phyloP scores from a whole-genome alignment of 176 grass and related monocot genomes.

The Avena eriantha region DNA sequence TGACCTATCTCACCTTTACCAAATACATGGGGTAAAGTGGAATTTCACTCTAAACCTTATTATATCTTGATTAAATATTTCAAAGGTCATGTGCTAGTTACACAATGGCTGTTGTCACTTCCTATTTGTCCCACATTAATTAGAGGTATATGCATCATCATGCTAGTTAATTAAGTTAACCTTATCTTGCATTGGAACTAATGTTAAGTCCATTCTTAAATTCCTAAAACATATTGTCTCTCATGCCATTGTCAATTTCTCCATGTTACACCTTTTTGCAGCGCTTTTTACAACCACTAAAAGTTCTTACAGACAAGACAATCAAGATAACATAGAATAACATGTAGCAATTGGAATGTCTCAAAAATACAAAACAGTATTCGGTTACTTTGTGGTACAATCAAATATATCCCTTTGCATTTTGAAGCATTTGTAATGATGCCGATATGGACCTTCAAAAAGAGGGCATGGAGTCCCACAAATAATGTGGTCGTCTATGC shows the following conservation, averaged over 20 bases:
- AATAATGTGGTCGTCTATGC: conserved; percentile 65
- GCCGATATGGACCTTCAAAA: conserved; percentile 58
- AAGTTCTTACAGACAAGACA: conserved; percentile 45
- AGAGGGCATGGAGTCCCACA: conserved; percentile 38
- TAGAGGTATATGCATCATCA: conserved; percentile 23
- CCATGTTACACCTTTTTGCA: conserved; percentile 31
- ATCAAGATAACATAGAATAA: conserved; percentile 47
- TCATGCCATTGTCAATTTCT: neutral
- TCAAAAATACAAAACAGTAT: conserved; percentile 22
- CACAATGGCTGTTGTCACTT: conserved; percentile 25
- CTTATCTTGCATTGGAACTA: neutral
- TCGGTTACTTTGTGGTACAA: conserved; percentile 35
- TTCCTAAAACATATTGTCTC: neutral
- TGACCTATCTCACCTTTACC: neutral
- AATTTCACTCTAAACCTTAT: neutral
- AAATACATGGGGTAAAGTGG: neutral
- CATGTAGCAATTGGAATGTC: conserved; percentile 45
- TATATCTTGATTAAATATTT: neutral
- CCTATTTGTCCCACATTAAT: conserved; percentile 30
- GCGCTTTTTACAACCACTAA: conserved; percentile 28
- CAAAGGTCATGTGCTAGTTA: conserved; percentile 15
- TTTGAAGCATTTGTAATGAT: conserved; percentile 47
- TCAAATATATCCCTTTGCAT: conserved; percentile 13
- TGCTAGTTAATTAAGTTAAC: conserved; percentile 17
- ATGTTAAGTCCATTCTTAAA: neutral